Evolutionary conservation across 2,329 filamentous ascomycete species (phyloP).

Genomic region (Aspergillus sp.): DNA sequence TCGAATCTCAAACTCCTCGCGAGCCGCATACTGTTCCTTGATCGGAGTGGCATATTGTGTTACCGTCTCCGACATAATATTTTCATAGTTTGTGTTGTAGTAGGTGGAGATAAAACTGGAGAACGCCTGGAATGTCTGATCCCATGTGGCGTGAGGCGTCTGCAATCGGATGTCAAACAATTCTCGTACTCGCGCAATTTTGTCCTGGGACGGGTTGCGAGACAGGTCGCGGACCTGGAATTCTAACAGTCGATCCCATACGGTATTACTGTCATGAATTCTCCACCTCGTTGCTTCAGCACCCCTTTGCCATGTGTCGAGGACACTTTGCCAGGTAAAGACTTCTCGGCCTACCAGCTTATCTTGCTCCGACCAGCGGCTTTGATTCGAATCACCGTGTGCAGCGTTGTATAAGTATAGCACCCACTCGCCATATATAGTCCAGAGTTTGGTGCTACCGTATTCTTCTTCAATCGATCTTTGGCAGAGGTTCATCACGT

Average conservation of each 20-base stretch:
- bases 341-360: constrained; percentile 58
- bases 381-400: constrained; percentile 41
- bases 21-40: constrained; percentile 54
- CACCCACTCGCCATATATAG: constrained; percentile 63
- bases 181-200: constrained; percentile 49
- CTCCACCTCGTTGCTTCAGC: constrained; percentile 59
- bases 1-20: constrained; percentile 56
- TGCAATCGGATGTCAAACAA: constrained; percentile 57
- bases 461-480: constrained; percentile 62
- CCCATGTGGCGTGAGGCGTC: constrained; percentile 60
- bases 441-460: constrained; percentile 61
- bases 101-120: constrained; percentile 61
- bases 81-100: constrained; percentile 55
- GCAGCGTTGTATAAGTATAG: constrained; percentile 56
- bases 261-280: constrained; percentile 59
- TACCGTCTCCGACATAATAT: constrained; percentile 57
- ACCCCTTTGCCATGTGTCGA: constrained; percentile 58
- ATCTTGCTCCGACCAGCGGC: constrained; percentile 56
- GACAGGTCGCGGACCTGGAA: constrained; percentile 55
- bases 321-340: constrained; percentile 57
- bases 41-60: constrained; percentile 37
- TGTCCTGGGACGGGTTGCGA: constrained; percentile 48
- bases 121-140: constrained; percentile 59
- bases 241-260: constrained; percentile 63
- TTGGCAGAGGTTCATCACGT: constrained; percentile 59